These are phyloP conservation scores for Puccinia triticina DNA, from an alignment of 1,284 basidiomycete genomes.

Conservation along the genomic window DNA sequence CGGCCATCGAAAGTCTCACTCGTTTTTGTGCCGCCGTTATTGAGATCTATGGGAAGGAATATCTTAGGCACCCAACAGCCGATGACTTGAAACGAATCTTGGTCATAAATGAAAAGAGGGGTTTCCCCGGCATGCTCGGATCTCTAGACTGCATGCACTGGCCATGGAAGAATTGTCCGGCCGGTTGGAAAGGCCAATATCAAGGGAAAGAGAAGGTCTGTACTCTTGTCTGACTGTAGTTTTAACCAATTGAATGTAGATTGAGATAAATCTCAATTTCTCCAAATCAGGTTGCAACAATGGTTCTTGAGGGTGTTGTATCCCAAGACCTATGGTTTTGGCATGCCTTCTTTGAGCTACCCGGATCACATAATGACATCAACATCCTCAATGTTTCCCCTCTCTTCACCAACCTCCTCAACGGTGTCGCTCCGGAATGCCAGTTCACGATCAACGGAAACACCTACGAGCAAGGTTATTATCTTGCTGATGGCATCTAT, in stretches of 20 bases:
- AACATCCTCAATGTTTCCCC: background rate
- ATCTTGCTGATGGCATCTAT: too few species aligned
- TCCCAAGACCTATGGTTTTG: too few species aligned
- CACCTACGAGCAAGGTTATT: background rate
- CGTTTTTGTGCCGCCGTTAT: background rate
- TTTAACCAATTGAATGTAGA: too few species aligned
- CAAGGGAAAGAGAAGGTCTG: too few species aligned
- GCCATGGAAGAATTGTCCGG: too few species aligned
- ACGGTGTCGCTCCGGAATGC: background rate
- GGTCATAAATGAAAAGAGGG: background rate
- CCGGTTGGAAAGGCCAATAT: too few species aligned
- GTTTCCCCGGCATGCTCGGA: slow-evolving; percentile 14
- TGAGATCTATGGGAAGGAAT: background rate
- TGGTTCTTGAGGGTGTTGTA: too few species aligned
- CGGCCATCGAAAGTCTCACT: background rate
- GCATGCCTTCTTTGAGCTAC: too few species aligned
- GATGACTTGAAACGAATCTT: background rate
- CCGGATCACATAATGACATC: background rate
- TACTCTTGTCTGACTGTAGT: too few species aligned
- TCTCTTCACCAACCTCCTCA: too few species aligned
- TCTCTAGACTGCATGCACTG: slow-evolving; percentile 1
- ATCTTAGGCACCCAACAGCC: background rate
- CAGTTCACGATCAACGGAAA: slow-evolving; percentile 1
- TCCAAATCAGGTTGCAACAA: too few species aligned
- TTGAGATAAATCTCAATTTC: too few species aligned